These are phyloP conservation scores for Pleurotus ostreatus DNA, from an alignment of 768 basidiomycete genomes.

Conservation along the genomic window DNA sequence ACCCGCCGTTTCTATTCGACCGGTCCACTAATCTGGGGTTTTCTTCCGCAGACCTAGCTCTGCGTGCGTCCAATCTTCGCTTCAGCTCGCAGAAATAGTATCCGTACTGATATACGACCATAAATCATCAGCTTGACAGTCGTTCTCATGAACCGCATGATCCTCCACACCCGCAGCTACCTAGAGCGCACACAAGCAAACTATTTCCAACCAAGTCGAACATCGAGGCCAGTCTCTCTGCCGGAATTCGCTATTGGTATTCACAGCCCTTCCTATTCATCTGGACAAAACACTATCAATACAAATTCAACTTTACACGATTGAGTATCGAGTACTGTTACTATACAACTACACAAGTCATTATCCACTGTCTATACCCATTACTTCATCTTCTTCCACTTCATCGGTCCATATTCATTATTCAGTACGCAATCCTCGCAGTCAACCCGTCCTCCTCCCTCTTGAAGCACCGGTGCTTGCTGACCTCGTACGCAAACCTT, in stretches of 20 bases:
- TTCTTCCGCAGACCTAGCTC: background rate
- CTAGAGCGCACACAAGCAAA: background rate
- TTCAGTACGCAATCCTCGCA: constrained; percentile 42
- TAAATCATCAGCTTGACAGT: background rate
- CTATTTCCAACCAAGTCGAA: background rate
- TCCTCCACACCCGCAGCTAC: background rate
- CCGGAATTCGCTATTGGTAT: no score
- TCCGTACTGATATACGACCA: background rate
- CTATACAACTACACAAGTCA: no score
- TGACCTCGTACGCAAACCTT: constrained; percentile 59
- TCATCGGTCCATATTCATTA: background rate
- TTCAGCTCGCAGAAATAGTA: no score
- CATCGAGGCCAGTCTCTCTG: no score
- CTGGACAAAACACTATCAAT: no score
- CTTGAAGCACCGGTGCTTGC: constrained; percentile 62
- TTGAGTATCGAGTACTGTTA: no score
- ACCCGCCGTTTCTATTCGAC: background rate
- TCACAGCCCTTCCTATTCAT: no score
- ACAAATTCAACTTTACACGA: no score
- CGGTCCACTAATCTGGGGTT: background rate
- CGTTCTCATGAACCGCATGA: constrained; percentile 3
- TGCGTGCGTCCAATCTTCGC: background rate
- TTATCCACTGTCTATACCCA: no score
- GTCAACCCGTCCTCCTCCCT: constrained; percentile 59
- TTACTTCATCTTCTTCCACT: background rate